Conservation (phyloP, 2,329 filamentous ascomycete genomes). For the Apiospora saccharicola region DNA sequence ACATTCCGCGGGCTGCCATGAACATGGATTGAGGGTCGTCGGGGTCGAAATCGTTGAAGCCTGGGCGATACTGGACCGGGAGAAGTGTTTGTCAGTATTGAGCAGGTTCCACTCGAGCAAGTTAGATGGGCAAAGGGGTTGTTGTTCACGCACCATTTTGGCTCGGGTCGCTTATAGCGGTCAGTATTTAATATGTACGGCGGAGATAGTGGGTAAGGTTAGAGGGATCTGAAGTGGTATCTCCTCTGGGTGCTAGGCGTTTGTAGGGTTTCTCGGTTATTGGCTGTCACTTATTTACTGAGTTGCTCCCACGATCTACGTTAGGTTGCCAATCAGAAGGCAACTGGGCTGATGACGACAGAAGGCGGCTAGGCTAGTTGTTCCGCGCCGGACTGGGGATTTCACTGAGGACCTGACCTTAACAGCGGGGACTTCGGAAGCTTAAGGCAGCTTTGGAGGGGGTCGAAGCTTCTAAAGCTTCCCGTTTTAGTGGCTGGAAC, state of each 20-base stretch:
- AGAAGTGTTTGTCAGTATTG: neutral
- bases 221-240: neutral
- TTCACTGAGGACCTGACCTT: neutral
- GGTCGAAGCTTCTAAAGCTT: conserved; percentile 1
- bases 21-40: conserved; percentile 57
- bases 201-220: neutral
- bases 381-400: conserved; percentile 15
- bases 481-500: conserved; percentile 6
- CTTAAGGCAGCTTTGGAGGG: neutral
- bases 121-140: neutral
- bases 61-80: conserved; percentile 44
- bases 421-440: neutral
- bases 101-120: too few relatives aligned
- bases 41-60: conserved; percentile 54
- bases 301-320: neutral
- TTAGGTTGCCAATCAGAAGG: conserved; percentile 13
- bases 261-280: neutral
- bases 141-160: conserved; percentile 7
- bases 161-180: neutral
- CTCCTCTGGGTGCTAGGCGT: neutral
- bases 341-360: conserved; percentile 23
- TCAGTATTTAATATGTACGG: neutral
- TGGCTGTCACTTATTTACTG: neutral
- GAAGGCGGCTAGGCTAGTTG: conserved; percentile 16
- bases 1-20: conserved; percentile 52